Evolutionary conservation across 148 eudicot genomes (phyloP).

Genomic region (Salicornia ramosissima): DNA sequence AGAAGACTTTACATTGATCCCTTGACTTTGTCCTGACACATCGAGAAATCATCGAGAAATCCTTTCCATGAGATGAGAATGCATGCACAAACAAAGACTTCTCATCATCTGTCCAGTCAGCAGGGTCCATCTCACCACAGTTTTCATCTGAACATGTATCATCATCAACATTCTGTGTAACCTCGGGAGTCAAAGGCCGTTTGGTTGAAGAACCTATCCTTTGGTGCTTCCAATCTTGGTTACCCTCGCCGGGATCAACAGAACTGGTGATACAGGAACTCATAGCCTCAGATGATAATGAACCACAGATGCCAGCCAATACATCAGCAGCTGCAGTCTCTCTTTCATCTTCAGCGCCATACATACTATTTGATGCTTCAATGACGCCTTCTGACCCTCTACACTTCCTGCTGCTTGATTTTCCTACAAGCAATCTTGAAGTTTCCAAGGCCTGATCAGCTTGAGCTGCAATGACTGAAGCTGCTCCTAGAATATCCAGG

Average conservation of each 20-base stretch:
- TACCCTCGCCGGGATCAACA: slow-evolving; percentile 57
- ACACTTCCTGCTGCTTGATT: slow-evolving; percentile 25
- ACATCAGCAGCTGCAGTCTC: slow-evolving; percentile 88
- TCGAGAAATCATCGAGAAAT: slow-evolving; percentile 63
- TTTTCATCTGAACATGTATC: slow-evolving; percentile 86
- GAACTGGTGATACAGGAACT: slow-evolving; percentile 85
- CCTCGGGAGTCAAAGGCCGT: slow-evolving; percentile 62
- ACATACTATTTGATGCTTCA: slow-evolving; percentile 46
- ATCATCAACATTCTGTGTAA: slow-evolving; percentile 53
- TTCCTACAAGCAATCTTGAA: slow-evolving; percentile 30
- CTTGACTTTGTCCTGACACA: slow-evolving; percentile 55
- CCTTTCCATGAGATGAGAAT: slow-evolving; percentile 65
- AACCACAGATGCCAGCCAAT: slow-evolving; percentile 88
- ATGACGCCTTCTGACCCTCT: slow-evolving; percentile 27
- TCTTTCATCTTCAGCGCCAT: slow-evolving; percentile 45
- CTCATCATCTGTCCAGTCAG: slow-evolving; percentile 87
- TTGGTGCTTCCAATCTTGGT: slow-evolving; percentile 40
- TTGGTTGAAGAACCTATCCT: slow-evolving; percentile 33
- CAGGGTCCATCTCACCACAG: slow-evolving; percentile 60
- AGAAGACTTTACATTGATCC: slow-evolving; percentile 76
- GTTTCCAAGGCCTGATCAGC: slow-evolving; percentile 42
- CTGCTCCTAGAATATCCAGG: slow-evolving; percentile 73
- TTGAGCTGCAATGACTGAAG: slow-evolving; percentile 64
- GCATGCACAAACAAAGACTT: slow-evolving; percentile 65
- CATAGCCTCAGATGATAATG: slow-evolving; percentile 83